Percentiles rank a stretch among this genome's conserved stretches.
These are phyloP conservation scores for Streptanthus diversifolius DNA, from an alignment of 345 rosid genomes.

Conservation along the genomic window DNA sequence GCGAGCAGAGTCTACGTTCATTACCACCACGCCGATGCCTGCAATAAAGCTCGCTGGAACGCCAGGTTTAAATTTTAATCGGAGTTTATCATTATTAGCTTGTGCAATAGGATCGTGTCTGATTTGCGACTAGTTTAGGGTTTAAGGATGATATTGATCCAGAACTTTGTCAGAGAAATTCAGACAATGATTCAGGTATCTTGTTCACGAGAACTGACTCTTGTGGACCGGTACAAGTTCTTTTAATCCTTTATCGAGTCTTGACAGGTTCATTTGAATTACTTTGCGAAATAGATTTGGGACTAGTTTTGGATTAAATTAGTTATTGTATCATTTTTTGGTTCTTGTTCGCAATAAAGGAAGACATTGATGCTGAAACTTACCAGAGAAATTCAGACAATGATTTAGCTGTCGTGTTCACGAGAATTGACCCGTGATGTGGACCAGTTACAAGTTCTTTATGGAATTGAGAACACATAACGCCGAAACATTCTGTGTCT, in stretches of 20 bases:
- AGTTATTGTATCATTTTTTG: neutral
- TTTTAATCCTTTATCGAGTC: neutral
- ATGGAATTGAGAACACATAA: neutral
- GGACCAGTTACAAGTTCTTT: too few relatives aligned
- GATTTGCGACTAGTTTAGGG: too few relatives aligned
- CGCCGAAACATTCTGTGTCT: neutral
- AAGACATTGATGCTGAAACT: neutral
- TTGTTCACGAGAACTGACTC: neutral
- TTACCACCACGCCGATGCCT: conserved; percentile 72
- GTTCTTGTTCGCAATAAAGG: neutral
- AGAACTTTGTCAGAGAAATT: too few relatives aligned
- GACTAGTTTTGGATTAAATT: neutral
- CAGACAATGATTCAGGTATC: too few relatives aligned
- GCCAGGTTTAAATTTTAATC: too few relatives aligned
- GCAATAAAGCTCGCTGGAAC: conserved; percentile 69
- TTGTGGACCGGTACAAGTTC: neutral
- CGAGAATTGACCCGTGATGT: neutral
- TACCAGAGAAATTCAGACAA: neutral
- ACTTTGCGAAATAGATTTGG: neutral
- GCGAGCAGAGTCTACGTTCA: conserved; percentile 45
- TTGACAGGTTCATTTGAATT: too few relatives aligned
- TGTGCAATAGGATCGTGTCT: neutral
- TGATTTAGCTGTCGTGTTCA: neutral
- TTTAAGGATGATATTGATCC: too few relatives aligned
- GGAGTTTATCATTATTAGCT: neutral